Evolutionary conservation across 2,329 filamentous ascomycete genomes (phyloP).

Genomic region (Ramularia collo-cygni): DNA sequence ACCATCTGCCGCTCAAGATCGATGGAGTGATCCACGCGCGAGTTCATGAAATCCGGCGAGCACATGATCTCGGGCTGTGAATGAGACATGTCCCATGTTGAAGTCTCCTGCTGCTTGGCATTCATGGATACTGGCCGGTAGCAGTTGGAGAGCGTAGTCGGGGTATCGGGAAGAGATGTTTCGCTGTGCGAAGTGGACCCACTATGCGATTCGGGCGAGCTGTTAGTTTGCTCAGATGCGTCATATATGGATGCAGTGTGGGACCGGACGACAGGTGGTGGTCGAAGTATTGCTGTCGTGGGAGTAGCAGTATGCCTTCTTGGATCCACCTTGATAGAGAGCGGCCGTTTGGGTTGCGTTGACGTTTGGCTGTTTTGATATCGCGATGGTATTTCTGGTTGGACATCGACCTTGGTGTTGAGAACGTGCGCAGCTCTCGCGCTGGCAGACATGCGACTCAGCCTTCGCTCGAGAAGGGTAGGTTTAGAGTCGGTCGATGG

Average conservation of each 20-base stretch:
- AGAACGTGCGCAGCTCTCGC: too few species aligned
- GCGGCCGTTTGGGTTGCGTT: conserved; percentile 12
- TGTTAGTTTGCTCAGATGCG: conserved; percentile 12
- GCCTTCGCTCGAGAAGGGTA: conserved; percentile 27
- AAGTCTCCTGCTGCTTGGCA: conserved; percentile 7
- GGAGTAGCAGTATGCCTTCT: conserved; percentile 5
- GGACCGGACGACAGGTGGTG: conserved; percentile 20
- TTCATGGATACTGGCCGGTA: conserved; percentile 18
- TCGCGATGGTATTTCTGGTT: background rate
- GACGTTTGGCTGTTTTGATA: conserved; percentile 10
- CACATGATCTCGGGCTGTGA: conserved; percentile 1
- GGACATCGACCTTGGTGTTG: conserved; percentile 14
- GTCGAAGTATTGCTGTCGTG: conserved; percentile 13
- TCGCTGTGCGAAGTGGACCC: conserved; percentile 21
- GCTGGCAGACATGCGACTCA: conserved; percentile 15
- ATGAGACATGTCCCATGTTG: conserved; percentile 14
- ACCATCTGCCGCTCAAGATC: conserved; percentile 25
- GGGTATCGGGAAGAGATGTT: conserved; percentile 24
- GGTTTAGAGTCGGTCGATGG: conserved; percentile 31
- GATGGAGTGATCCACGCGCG: background rate
- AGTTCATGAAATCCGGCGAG: too few species aligned
- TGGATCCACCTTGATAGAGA: conserved; percentile 13
- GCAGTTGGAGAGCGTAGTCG: conserved; percentile 20
- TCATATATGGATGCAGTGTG: conserved; percentile 22
- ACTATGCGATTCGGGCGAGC: conserved; percentile 14